Evolutionary conservation across 768 basidiomycete species (phyloP).

Genomic region (Boletus eberwhitei): DNA sequence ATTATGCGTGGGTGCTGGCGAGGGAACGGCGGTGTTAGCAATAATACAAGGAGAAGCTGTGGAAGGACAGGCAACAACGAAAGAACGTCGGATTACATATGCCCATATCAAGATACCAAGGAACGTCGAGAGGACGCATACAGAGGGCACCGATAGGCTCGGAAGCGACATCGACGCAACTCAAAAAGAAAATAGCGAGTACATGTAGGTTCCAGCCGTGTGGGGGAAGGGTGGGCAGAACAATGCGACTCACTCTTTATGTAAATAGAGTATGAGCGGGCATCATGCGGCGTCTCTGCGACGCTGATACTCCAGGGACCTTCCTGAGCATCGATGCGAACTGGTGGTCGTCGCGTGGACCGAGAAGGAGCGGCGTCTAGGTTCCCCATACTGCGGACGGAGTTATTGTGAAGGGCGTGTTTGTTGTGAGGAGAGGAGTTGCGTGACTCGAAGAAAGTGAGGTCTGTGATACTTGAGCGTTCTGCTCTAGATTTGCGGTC

Average conservation of each 20-base stretch:
- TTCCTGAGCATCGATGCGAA: conserved; percentile 70
- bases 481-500: conserved; percentile 36
- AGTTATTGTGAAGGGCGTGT: conserved; percentile 30
- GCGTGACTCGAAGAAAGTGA: conserved; percentile 41
- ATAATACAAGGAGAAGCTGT: conserved; percentile 13
- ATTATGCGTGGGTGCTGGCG: conserved; percentile 81
- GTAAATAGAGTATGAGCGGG: conserved; percentile 71
- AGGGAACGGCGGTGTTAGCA: conserved; percentile 30
- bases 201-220: conserved; percentile 16
- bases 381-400: conserved; percentile 41
- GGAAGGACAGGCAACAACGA: conserved; percentile 16
- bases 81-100: conserved; percentile 13
- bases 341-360: conserved; percentile 44
- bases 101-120: conserved; percentile 11
- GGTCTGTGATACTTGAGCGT: conserved; percentile 38
- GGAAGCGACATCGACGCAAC: conserved; percentile 23
- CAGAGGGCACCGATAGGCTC: conserved; percentile 23
- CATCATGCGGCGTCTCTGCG: conserved; percentile 77
- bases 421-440: conserved; percentile 29
- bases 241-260: conserved; percentile 71
- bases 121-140: conserved; percentile 15
- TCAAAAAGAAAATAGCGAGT: conserved; percentile 19
- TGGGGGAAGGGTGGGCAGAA: conserved; percentile 24
- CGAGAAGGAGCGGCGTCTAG: conserved; percentile 43
- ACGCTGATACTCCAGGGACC: conserved; percentile 88